Conservation (phyloP, 192 early-diverging fungal genomes). For the Gaertneriomyces sp. region DNA sequence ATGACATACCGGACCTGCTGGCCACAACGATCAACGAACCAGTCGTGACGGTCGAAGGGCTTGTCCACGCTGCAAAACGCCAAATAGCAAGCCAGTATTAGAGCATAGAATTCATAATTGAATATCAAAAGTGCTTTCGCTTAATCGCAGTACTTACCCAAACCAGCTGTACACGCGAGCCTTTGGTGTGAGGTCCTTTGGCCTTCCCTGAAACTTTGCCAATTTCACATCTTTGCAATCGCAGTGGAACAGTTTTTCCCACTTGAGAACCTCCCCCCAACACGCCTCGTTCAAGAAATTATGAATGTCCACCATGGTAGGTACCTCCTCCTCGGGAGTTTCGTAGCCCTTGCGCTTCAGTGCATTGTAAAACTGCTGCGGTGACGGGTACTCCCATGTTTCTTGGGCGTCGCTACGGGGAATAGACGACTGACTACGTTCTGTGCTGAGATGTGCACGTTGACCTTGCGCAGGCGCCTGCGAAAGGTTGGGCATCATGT, state of each 20-base stretch:
- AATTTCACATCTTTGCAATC: conserved; percentile 66
- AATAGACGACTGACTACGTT: conserved; percentile 79
- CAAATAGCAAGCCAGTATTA: neutral
- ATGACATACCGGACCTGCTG: conserved; percentile 91
- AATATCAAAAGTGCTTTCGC: neutral
- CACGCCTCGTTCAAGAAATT: conserved; percentile 96
- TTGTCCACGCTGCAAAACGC: conserved; percentile 60
- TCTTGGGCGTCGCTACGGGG: conserved; percentile 46
- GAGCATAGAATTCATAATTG: neutral
- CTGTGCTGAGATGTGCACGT: conserved; percentile 66
- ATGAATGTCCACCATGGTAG: conserved; percentile 94
- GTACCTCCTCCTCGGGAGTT: conserved; percentile 75
- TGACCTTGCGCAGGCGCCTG: conserved; percentile 69
- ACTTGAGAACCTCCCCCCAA: conserved; percentile 91
- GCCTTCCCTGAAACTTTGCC: conserved; percentile 78
- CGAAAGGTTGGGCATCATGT: conserved; percentile 85
- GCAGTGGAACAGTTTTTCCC: conserved; percentile 65
- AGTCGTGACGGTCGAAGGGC: conserved; percentile 98
- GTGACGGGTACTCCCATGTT: conserved; percentile 44
- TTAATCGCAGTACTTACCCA: conserved; percentile 49
- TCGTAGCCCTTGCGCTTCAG: conserved; percentile 89
- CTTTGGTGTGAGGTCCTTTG: conserved; percentile 75
- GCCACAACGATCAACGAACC: conserved; percentile 88
- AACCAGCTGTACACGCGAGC: conserved; percentile 62
- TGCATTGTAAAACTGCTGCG: conserved; percentile 88